Evolutionary conservation across 2,329 filamentous ascomycete species (phyloP).

Genomic region (Cryphonectria parasitica): DNA sequence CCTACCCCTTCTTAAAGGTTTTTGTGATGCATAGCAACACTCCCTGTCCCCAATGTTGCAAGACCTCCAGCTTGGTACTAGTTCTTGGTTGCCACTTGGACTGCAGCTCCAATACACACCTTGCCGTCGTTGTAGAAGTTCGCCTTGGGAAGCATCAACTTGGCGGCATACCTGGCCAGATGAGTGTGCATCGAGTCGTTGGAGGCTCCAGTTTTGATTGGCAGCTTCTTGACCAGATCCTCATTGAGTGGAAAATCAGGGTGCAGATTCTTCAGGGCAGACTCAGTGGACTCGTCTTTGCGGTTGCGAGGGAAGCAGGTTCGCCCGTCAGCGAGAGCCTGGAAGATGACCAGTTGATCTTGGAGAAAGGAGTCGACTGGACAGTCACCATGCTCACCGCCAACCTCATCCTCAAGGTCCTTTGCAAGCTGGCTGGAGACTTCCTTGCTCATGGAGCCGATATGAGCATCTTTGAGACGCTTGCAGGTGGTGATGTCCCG

Average conservation of each 20-base stretch:
- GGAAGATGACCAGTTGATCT: constrained; percentile 65
- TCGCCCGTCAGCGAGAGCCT: constrained; percentile 58
- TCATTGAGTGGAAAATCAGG: constrained; percentile 1
- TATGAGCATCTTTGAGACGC: constrained; percentile 30
- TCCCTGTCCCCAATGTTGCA: too few relatives aligned
- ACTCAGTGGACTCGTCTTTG: constrained; percentile 7
- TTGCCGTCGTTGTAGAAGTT: constrained; percentile 18
- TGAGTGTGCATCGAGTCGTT: constrained; percentile 20
- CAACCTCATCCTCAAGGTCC: constrained; percentile 49
- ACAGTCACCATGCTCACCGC: constrained; percentile 42
- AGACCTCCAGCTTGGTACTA: background rate
- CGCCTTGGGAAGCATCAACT: constrained; percentile 16
- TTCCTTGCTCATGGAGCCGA: constrained; percentile 38
- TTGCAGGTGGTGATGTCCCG: constrained; percentile 47
- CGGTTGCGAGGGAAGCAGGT: constrained; percentile 48
- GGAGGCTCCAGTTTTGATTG: background rate
- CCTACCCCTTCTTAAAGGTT: background rate
- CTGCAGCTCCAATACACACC: constrained; percentile 17
- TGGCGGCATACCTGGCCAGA: constrained; percentile 15
- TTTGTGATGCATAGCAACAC: background rate
- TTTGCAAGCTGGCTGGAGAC: constrained; percentile 50
- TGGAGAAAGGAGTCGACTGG: constrained; percentile 61
- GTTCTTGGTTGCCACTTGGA: constrained; percentile 5
- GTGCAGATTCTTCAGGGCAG: constrained; percentile 1
- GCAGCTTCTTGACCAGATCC: background rate